Base-by-base conservation (phyloP, 2,329 filamentous ascomycete genomes). In the Lasiodiplodia gonubiensis region DNA sequence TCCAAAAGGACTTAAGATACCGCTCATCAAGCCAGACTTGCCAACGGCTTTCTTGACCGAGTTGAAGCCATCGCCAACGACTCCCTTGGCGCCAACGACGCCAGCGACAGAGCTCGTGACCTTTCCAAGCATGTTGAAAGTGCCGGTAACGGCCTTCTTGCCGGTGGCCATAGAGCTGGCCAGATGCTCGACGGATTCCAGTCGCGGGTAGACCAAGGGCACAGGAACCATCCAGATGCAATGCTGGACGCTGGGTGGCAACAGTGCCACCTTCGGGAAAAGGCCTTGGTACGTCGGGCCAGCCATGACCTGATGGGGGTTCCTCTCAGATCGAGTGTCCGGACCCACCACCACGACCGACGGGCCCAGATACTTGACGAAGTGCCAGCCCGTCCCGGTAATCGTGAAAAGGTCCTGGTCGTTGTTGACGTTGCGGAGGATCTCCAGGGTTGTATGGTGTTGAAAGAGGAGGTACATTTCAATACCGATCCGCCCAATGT, bases 381-480 rank as follows among this genome's bases (percentile, higher is more conserved):
- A 99, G 79, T 99, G 95, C 95, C 95, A 99, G 8, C 95, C 95
- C 23, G 91, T 91, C n/a, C 95, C 94, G 0, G 95, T 98, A 66
- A 99, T 90, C 1, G 94, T 98, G 80, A 99, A 99, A 6, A 99
- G 87, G 73, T 99, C 95, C 57, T 89, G 86, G 75, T 99, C 95
- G 55, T 92, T 92, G 74, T 86, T 91, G 68, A 97, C 90, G 72
- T 97, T 94, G 64, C 94, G 91, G 67, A 99, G 87, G 51, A 98
- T 92, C 76, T 98, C 95, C 3, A 96, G 85, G 0, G 94, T 98
- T 0, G 95, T 98, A 78, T 99, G 95, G 76, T 99, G 95, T 76
- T 99, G 95, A 85, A 99, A 99, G 8, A 99, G 86, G 42, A 99
- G 86, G 76, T 98, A 99, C 94, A 97, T 97, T 72, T 98, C 93